These are phyloP conservation scores for Coniochaeta sp. DNA, from an alignment of 2,329 filamentous ascomycete genomes.

Conservation along the genomic window DNA sequence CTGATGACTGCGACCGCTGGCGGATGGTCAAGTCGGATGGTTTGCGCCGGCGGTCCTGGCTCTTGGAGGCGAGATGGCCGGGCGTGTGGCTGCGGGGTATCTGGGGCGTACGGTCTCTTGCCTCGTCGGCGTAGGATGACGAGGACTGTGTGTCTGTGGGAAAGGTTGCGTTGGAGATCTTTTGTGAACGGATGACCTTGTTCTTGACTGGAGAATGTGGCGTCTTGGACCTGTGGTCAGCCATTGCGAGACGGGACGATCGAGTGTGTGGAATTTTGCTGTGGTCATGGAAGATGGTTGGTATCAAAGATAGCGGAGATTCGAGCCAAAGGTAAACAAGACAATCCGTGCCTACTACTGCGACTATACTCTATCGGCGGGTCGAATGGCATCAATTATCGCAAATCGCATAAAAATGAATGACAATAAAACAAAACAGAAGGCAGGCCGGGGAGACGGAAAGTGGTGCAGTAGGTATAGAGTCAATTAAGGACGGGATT, in stretches of 20 bases:
- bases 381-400: background rate
- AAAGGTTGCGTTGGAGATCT: slow-evolving; percentile 28
- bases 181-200: slow-evolving; percentile 45
- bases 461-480: background rate
- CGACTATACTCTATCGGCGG: background rate
- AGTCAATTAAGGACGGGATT: background rate
- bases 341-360: background rate
- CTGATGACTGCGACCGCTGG: slow-evolving; percentile 45
- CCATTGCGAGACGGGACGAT: slow-evolving; percentile 28
- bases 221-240: slow-evolving; percentile 23
- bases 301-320: background rate
- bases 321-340: background rate
- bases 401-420: background rate
- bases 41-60: slow-evolving; percentile 41
- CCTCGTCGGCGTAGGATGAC: slow-evolving; percentile 20
- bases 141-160: background rate
- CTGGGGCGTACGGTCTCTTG: slow-evolving; percentile 26
- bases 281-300: background rate
- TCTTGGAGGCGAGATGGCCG: slow-evolving; percentile 52
- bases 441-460: background rate
- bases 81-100: slow-evolving; percentile 53
- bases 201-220: slow-evolving; percentile 29
- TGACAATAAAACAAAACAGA: background rate
- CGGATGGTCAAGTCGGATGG: slow-evolving; percentile 45
- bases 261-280: background rate